These are phyloP conservation scores for Rhododendron ovatum DNA, from an alignment of 148 eudicot species.

Conservation along the genomic window DNA sequence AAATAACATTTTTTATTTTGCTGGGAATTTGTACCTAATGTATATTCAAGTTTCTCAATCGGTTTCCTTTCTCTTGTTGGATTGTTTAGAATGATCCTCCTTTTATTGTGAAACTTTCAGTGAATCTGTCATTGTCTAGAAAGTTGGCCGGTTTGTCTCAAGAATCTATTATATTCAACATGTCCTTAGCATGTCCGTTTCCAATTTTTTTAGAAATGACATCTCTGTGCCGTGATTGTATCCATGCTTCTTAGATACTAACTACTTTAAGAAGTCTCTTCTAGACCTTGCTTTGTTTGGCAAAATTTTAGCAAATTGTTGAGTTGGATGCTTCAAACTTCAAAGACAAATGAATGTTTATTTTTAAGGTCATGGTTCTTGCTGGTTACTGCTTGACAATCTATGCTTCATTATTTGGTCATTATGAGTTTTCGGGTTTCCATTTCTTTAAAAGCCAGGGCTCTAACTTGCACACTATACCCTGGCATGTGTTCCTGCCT, in stretches of 20 bases:
- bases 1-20: background rate
- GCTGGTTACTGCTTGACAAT: background rate
- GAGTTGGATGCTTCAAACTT: constrained; percentile 1
- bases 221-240: background rate
- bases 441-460: background rate
- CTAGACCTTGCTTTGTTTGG: background rate
- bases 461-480: background rate
- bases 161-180: background rate
- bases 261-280: background rate
- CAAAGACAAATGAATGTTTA: background rate
- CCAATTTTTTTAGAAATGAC: background rate
- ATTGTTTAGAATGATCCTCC: background rate
- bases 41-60: background rate
- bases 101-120: background rate
- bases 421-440: background rate
- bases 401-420: background rate
- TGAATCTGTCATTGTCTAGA: background rate
- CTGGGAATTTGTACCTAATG: background rate
- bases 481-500: background rate
- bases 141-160: background rate
- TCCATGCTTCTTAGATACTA: background rate
- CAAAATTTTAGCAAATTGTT: background rate
- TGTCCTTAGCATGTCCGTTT: background rate
- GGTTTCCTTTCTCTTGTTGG: background rate
- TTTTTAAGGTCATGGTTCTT: background rate